These are phyloP conservation scores for Vanderwaltozyma verrucispora DNA, from an alignment of 805 yeast species.

Conservation along the genomic window DNA sequence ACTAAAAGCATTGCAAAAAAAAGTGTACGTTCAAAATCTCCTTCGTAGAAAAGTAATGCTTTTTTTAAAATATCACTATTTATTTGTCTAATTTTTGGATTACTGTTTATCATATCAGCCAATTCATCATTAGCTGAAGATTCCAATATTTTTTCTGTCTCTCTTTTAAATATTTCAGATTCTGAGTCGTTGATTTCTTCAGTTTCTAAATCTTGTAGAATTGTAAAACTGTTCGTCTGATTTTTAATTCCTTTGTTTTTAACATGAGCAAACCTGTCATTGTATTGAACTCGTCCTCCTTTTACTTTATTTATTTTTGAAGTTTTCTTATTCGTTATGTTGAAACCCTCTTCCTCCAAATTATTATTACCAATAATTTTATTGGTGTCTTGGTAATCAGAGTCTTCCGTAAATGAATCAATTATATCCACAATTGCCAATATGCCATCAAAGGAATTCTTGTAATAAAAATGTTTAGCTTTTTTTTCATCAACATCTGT, in stretches of 20 bases:
- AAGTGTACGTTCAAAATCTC: slow-evolving; percentile 23
- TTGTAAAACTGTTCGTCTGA: not conserved
- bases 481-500: slow-evolving; percentile 10
- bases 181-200: not conserved
- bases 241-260: not conserved
- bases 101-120: slow-evolving; percentile 25
- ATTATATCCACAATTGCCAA: slow-evolving; percentile 33
- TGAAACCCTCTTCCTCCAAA: not conserved
- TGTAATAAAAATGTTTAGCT: slow-evolving; percentile 22
- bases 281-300: slow-evolving; percentile 31
- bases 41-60: slow-evolving; percentile 35
- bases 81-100: slow-evolving; percentile 28
- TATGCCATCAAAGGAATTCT: slow-evolving; percentile 21
- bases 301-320: slow-evolving; percentile 1
- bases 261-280: slow-evolving; percentile 14
- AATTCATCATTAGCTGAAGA: not conserved
- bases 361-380: no score
- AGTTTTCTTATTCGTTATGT: slow-evolving; percentile 3
- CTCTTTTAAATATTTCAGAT: not conserved
- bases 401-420: slow-evolving; percentile 1
- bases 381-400: slow-evolving; percentile 1
- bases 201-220: not conserved
- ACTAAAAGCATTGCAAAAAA: not conserved
- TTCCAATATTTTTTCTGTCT: no score
- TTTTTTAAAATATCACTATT: slow-evolving; percentile 31